Evolutionary conservation across 805 yeast genomes (phyloP).

Genomic region (Ogataea neopini): DNA sequence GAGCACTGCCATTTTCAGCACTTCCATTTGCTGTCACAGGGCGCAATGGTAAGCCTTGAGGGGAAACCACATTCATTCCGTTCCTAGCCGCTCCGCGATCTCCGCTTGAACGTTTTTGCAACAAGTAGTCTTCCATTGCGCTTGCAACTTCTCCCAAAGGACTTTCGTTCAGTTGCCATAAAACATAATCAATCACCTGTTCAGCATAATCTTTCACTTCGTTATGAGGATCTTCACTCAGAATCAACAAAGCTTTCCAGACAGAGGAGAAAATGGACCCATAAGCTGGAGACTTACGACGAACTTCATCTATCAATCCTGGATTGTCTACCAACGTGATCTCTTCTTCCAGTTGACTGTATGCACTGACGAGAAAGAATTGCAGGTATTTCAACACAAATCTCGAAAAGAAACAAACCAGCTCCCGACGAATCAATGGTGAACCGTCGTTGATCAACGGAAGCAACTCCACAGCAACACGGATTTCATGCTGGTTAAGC

Average conservation of each 20-base stretch:
- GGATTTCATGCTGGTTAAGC: constrained; percentile 65
- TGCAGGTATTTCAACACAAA: constrained; percentile 68
- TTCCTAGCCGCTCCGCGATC: background rate
- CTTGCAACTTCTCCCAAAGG: constrained; percentile 63
- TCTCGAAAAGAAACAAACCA: constrained; percentile 72
- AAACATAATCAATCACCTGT: constrained; percentile 70
- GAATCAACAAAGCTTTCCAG: constrained; percentile 81
- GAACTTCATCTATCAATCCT: constrained; percentile 58
- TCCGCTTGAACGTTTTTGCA: constrained; percentile 44
- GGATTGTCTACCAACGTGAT: constrained; percentile 64
- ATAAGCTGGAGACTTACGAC: constrained; percentile 74
- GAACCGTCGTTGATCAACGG: constrained; percentile 83
- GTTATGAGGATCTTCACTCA: constrained; percentile 84
- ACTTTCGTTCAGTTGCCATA: constrained; percentile 62
- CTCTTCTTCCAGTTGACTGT: constrained; percentile 80
- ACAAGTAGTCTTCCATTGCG: constrained; percentile 64
- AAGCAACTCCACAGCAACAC: constrained; percentile 66
- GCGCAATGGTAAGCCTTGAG: background rate
- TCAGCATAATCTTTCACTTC: constrained; percentile 77
- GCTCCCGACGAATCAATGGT: constrained; percentile 82
- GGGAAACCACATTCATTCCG: background rate
- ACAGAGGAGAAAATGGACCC: constrained; percentile 83
- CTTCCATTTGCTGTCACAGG: background rate
- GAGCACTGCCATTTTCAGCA: background rate
- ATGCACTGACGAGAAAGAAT: constrained; percentile 84